Evolutionary conservation across 805 yeast species (phyloP).

Genomic region (Wickerhamomyces sydowiorum): DNA sequence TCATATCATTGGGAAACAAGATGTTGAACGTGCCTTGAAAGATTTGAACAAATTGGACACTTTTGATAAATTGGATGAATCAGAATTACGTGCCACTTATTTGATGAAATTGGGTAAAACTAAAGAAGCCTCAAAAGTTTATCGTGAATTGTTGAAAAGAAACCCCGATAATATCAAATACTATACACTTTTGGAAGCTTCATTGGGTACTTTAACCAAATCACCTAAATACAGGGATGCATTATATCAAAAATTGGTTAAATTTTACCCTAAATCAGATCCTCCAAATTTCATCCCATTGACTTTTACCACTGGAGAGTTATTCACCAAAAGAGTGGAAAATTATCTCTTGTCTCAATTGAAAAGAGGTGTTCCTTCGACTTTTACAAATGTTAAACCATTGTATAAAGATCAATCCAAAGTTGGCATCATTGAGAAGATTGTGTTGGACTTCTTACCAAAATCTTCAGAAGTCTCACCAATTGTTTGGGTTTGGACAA

Average conservation of each 20-base stretch:
- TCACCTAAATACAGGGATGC: conserved; percentile 45
- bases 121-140: conserved; percentile 62
- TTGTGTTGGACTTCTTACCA: conserved; percentile 45
- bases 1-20: conserved; percentile 55
- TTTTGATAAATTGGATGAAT: conserved; percentile 51
- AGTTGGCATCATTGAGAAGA: conserved; percentile 37
- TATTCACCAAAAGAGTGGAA: conserved; percentile 40
- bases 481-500: conserved; percentile 53
- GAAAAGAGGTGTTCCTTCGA: conserved; percentile 81
- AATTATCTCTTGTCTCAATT: conserved; percentile 58
- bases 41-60: conserved; percentile 56
- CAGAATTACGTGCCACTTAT: conserved; percentile 65
- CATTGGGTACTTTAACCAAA: conserved; percentile 46
- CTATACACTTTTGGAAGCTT: conserved; percentile 59
- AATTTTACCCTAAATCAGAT: conserved; percentile 78
- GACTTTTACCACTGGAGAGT: conserved; percentile 55
- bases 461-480: conserved; percentile 27
- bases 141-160: conserved; percentile 67
- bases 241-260: conserved; percentile 59
- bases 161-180: conserved; percentile 77
- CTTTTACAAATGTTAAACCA: conserved; percentile 82
- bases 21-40: conserved; percentile 34
- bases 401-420: conserved; percentile 45
- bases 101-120: conserved; percentile 48
- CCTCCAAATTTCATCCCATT: conserved; percentile 77